Conservation (phyloP, 2,329 filamentous ascomycete genomes). For the Ophiostoma sp. region DNA sequence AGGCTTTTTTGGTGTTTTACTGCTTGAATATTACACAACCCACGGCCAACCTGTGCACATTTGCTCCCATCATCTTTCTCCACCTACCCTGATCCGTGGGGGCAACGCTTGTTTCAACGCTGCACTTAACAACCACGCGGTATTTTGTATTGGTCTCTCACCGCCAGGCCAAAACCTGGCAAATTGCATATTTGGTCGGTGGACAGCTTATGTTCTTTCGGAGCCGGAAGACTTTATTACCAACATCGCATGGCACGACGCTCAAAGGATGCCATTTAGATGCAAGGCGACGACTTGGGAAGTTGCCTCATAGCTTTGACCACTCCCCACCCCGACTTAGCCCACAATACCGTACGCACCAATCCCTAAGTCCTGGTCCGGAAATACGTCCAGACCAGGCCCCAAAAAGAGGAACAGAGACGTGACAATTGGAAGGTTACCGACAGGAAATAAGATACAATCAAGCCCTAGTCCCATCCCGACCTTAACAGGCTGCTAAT, state of each 20-base stretch:
- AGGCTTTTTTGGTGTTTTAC: background rate
- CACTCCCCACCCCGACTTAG: background rate
- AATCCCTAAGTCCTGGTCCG: background rate
- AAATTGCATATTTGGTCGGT: background rate
- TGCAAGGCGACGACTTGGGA: background rate
- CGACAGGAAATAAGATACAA: background rate
- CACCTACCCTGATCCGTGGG: constrained; percentile 5
- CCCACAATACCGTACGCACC: background rate
- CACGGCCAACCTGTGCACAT: background rate
- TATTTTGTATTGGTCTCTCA: background rate
- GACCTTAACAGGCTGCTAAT: background rate
- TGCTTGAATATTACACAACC: background rate
- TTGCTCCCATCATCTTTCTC: background rate
- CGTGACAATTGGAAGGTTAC: background rate
- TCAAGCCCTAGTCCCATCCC: background rate
- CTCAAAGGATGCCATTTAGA: background rate
- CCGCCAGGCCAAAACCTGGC: background rate
- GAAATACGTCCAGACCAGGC: too few relatives aligned
- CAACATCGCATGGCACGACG: background rate
- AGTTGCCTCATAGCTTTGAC: background rate
- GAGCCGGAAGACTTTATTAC: background rate
- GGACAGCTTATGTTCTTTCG: background rate
- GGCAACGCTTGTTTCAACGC: background rate
- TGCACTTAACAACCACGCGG: background rate
- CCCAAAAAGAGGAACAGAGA: background rate